Evolutionary conservation across 2,329 filamentous ascomycete genomes (phyloP), one percentile per base, ranked within the genome.

Genomic region (Eurotiales sp.): DNA sequence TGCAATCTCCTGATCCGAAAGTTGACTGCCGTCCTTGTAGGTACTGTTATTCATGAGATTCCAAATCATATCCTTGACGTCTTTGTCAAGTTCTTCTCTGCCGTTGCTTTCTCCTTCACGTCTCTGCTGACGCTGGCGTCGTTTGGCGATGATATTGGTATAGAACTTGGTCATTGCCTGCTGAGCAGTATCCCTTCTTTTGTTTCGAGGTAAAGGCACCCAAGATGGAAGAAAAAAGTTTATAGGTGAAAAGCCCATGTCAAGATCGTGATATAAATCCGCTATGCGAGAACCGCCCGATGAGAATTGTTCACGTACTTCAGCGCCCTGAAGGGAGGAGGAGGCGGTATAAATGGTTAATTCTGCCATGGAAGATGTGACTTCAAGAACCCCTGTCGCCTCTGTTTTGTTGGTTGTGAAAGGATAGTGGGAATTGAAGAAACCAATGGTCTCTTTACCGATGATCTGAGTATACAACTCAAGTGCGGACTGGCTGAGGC

Each of bases 261-360:
- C 90, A 53, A 95, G 82, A 63, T 95, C 86, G 72, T 93, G 88
- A 76, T 93, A 95, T 47, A 95, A 79, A 54, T 85, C 78, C 52
- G 90, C 90, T 59, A 95, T 88, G 12, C 82, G 83, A 53, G 85
- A 84, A 71, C 95, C 86, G 3, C 21, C 40, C 12, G 48, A 51
- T 10, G 48, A 51, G 64, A 95, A 92, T 64, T 82, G 84, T 66
- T 80, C 82, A 59, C 90, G 87, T 53, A 95, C 86, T 67, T 90
- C 88, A 65, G 86, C 84, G 58, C 90, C 90, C 72, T 95, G 90
- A 1, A 95, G 83, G 15, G 87, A 85, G 65, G 90, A 87, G 12
- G 88, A 91, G 39, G 90, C 90, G 40, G 90, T 95, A 70, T 91
- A 95, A 63, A 95, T 91, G 51, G 90, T 95, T 59, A 95, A 85